A percentile compares a stretch with the other conserved stretches of the same genome.
phyloP scores from a whole-genome alignment of 257 asterid genomes.

The Penstemon davidsonii region DNA sequence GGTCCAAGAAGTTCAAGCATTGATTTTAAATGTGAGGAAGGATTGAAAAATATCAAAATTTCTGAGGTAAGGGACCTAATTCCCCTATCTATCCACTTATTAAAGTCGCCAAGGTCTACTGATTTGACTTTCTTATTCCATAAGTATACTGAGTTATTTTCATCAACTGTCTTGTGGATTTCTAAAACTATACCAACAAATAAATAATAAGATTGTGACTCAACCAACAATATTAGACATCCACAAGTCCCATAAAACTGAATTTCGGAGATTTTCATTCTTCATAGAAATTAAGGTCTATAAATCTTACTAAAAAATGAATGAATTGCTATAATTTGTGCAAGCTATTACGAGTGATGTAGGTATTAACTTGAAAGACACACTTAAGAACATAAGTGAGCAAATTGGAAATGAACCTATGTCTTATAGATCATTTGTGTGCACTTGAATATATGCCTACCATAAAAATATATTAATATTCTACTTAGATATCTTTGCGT shows the following conservation, averaged over 20 bases:
- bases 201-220: not conserved
- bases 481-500: conserved; percentile 19
- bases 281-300: not conserved
- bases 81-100: conserved; percentile 20
- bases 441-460: conserved; percentile 1
- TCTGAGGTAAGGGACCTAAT: conserved; percentile 61
- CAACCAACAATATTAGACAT: conserved; percentile 1
- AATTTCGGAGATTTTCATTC: not conserved
- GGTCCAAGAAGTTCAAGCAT: conserved; percentile 56
- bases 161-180: not conserved
- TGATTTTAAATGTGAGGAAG: conserved; percentile 69
- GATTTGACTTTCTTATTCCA: conserved; percentile 5
- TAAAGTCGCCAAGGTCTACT: conserved; percentile 3
- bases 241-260: not conserved
- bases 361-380: not conserved
- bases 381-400: not conserved
- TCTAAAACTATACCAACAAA: not conserved
- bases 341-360: conserved; percentile 2
- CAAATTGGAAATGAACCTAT: not conserved
- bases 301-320: not conserved
- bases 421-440: conserved; percentile 21
- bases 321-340: not conserved
- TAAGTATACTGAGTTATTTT: conserved; percentile 4
- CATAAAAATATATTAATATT: conserved; percentile 2
- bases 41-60: conserved; percentile 59